Conservation (phyloP, 805 yeast genomes). For the Cyberlindnera mycetangii region DNA sequence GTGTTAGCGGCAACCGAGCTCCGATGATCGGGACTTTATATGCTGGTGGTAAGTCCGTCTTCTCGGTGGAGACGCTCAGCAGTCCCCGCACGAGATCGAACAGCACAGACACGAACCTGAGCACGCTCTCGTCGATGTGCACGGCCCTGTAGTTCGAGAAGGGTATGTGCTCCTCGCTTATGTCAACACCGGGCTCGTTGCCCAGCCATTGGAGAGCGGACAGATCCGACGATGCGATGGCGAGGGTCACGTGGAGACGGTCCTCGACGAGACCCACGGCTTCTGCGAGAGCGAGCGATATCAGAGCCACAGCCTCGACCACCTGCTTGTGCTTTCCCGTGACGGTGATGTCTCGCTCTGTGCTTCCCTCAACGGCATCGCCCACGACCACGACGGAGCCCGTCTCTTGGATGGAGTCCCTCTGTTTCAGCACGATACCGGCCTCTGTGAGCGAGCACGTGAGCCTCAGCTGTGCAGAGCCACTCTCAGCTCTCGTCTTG, state of each 20-base stretch:
- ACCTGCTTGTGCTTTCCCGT: conserved; percentile 11
- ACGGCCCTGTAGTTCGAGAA: conserved; percentile 18
- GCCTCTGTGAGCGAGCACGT: neutral
- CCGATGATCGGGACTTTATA: conserved; percentile 12
- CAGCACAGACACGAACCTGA: neutral
- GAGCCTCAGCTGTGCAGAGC: conserved; percentile 1
- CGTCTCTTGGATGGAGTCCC: conserved; percentile 9
- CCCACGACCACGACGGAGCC: conserved; percentile 5
- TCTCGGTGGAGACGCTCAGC: neutral
- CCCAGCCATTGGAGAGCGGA: neutral
- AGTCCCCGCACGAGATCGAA: neutral
- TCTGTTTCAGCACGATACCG: conserved; percentile 6
- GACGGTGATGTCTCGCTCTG: conserved; percentile 15
- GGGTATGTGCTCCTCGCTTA: conserved; percentile 15
- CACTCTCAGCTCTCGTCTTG: neutral
- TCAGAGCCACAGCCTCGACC: conserved; percentile 2
- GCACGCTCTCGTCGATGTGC: conserved; percentile 2
- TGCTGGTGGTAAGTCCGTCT: conserved; percentile 4
- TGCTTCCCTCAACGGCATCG: conserved; percentile 12
- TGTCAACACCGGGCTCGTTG: conserved; percentile 7
- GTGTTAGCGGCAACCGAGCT: neutral
- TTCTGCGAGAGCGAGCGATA: neutral
- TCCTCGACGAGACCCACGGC: neutral
- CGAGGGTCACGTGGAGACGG: neutral
- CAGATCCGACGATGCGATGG: neutral